Conservation (phyloP, 2,329 filamentous ascomycete species). For the Truncatella angustata region DNA sequence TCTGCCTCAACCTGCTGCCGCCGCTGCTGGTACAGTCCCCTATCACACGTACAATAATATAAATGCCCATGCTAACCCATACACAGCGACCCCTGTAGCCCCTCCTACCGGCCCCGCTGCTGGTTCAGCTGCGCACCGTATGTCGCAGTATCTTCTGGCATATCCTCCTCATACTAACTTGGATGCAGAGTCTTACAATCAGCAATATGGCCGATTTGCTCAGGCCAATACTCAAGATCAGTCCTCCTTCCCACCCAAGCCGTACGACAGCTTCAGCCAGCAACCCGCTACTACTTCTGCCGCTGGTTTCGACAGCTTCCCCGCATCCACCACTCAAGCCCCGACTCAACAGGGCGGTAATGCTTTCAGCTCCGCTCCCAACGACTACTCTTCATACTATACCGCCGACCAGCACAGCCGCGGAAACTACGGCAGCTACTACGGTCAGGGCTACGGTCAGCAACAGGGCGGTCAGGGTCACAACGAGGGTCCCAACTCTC, state of each 20-base stretch:
- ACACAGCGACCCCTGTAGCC: constrained; percentile 25
- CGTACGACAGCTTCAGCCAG: constrained; percentile 83
- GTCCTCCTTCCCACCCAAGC: constrained; percentile 67
- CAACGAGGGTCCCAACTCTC: constrained; percentile 69
- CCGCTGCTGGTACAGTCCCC: constrained; percentile 29
- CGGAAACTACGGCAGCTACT: constrained; percentile 79
- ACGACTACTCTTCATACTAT: constrained; percentile 84
- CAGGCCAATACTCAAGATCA: constrained; percentile 61
- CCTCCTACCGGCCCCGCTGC: constrained; percentile 25
- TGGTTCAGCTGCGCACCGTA: constrained; percentile 24
- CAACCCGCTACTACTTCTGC: constrained; percentile 49
- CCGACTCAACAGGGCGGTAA: constrained; percentile 59
- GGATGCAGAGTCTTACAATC: constrained; percentile 54
- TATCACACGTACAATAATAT: constrained; percentile 7
- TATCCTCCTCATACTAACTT: constrained; percentile 24
- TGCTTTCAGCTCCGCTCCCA: constrained; percentile 70
- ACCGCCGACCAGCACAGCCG: constrained; percentile 71
- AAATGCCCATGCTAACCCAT: constrained; percentile 17
- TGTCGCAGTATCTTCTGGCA: constrained; percentile 28
- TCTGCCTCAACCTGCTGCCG: constrained; percentile 34
- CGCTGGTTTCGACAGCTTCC: constrained; percentile 56
- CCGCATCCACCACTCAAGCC: constrained; percentile 55
- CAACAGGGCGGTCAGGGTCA: constrained; percentile 57
- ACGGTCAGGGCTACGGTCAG: constrained; percentile 55
- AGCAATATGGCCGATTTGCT: constrained; percentile 69